Percentiles rank a stretch among this genome's conserved stretches.
phyloP scores from a whole-genome alignment of 73 alveolate genomes.

The Durusdinium trenchii region DNA sequence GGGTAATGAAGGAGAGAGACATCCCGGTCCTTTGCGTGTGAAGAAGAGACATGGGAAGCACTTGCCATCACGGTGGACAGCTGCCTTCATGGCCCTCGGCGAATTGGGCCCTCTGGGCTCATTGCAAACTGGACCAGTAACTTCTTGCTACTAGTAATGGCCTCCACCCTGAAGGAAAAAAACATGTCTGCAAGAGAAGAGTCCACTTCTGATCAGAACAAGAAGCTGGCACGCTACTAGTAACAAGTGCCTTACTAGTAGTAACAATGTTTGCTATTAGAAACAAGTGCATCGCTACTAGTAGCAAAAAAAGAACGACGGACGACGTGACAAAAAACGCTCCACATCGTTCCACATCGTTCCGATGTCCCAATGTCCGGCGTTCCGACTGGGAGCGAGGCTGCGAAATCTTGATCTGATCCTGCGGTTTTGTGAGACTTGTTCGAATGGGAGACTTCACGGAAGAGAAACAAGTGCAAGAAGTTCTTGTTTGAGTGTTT shows the following conservation, averaged over 20 bases:
- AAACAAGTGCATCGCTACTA: background rate
- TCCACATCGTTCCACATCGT: too few relatives aligned
- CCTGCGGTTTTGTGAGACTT: too few relatives aligned
- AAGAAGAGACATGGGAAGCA: conserved; percentile 60
- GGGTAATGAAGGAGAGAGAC: too few relatives aligned
- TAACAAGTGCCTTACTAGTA: background rate
- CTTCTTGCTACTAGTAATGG: background rate
- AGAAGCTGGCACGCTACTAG: background rate
- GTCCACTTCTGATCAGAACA: too few relatives aligned
- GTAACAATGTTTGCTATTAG: background rate
- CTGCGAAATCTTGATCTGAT: too few relatives aligned
- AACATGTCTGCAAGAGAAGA: background rate
- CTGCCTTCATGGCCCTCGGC: conserved; percentile 43
- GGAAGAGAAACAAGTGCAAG: too few relatives aligned
- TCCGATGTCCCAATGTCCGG: too few relatives aligned
- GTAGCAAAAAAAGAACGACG: too few relatives aligned
- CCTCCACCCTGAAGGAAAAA: background rate
- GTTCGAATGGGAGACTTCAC: too few relatives aligned
- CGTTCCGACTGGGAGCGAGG: too few relatives aligned
- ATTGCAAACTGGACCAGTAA: background rate
- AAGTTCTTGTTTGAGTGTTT: too few relatives aligned
- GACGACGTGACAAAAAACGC: too few relatives aligned
- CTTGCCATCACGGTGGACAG: conserved; percentile 40
- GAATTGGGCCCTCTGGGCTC: background rate
- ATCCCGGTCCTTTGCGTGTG: conserved; percentile 38